phyloP scores from a whole-genome alignment of 495 filamentous ascomycete species.

The Hypoxylon crocopeplum region DNA sequence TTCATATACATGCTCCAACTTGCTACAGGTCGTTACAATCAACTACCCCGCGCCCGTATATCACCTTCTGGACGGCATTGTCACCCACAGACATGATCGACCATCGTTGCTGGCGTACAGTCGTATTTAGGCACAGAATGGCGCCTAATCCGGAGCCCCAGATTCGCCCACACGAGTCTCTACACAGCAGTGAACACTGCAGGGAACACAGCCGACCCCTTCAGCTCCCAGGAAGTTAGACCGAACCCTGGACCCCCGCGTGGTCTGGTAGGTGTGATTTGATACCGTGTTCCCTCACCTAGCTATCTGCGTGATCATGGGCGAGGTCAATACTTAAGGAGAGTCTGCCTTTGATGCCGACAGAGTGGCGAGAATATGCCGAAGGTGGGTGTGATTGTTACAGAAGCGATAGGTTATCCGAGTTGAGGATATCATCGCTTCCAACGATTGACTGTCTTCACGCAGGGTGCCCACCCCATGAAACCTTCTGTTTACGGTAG shows the following conservation, averaged over 20 bases:
- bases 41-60: slow-evolving; percentile 33
- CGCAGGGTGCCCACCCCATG: slow-evolving; percentile 8
- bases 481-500: slow-evolving; percentile 38
- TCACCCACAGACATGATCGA: slow-evolving; percentile 24
- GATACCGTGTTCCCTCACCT: slow-evolving; percentile 13
- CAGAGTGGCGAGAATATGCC: slow-evolving; percentile 35
- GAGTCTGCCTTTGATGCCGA: slow-evolving; percentile 23
- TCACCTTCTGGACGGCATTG: slow-evolving; percentile 16
- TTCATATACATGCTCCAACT: slow-evolving; percentile 23
- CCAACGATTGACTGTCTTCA: slow-evolving; percentile 7
- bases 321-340: neutral
- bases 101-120: slow-evolving; percentile 18
- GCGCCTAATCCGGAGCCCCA: slow-evolving; percentile 20
- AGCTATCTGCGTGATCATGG: neutral
- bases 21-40: neutral
- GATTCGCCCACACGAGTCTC: slow-evolving; percentile 12
- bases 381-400: slow-evolving; percentile 33
- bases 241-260: slow-evolving; percentile 1
- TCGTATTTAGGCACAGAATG: slow-evolving; percentile 29
- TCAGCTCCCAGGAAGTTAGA: slow-evolving; percentile 1
- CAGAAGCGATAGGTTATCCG: slow-evolving; percentile 23
- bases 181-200: neutral
- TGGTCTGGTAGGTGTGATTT: slow-evolving; percentile 14
- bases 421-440: slow-evolving; percentile 13
- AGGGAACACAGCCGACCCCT: neutral